Base-by-base conservation (phyloP, 2,329 filamentous ascomycete species). In the Akanthomyces lecanii region DNA sequence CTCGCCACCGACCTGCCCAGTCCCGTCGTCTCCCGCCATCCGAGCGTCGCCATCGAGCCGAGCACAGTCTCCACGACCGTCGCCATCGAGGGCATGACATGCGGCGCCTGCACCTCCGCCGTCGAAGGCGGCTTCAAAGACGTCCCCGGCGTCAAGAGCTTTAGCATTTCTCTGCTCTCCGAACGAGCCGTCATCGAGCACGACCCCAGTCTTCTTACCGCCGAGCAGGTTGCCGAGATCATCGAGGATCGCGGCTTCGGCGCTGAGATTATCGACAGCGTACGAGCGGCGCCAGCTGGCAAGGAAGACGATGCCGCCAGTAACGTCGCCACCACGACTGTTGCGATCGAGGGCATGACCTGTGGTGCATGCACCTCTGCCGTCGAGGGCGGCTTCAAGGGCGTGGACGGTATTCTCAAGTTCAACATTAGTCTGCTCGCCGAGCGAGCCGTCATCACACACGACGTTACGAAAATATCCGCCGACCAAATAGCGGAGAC, bases 401-500 rank as follows among this genome's bases (percentile, higher is more conserved):
- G 84, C 66, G 76, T 94, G 2, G 86, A 90, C 11, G 95, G 95
- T 25, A 76, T 98, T 18, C 72, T 92, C 62, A 91, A 92, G 67
- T 97, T 98, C 80, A 97, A 97, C 72, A 96, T 99, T 74, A 97
- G 92, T 76, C 79, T 99, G 67, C 82, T 98, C 38, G 96, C 95
- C 4, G 95, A 98, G 74, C 87, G 94, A 65, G 94, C 93, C 4
- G 89, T 97, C 45, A 86, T 97, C 67, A 84, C 92, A 1, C 94
- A 98, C 73, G 89, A 97, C 69, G 82, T 89, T 0, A 75, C 82
- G 2, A 86, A 89, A 70, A 80, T 98, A 1, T 76, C 89, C 0
- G 76, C 90, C 0, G 88, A 91, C 14, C 85, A 90, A 73, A 92
- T 98, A 64, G 84, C 84, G 7, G 89, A 93, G 67, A 89, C 88